Conservation (phyloP, 108 stramenopile species). For the Pseudonitzschia delicatissima region DNA sequence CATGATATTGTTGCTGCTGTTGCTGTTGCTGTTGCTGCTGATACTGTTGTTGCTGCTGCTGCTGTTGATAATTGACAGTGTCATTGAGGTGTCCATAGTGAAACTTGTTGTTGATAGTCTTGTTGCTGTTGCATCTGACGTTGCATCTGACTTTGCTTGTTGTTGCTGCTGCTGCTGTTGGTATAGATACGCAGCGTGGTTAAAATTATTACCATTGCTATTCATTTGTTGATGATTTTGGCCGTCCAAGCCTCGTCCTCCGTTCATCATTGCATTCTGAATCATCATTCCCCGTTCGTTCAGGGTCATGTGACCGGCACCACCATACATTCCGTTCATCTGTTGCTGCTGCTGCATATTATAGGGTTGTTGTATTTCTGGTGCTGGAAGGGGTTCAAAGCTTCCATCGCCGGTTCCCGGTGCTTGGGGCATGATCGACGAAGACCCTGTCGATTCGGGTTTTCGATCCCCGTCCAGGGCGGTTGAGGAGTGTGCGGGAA, state of each 20-base stretch:
- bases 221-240: neutral
- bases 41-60: slow-evolving; percentile 12
- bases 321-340: neutral
- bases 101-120: neutral
- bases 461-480: neutral
- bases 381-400: too few species aligned
- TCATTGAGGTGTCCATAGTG: too few species aligned
- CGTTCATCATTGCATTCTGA: neutral
- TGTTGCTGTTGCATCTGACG: slow-evolving; percentile 9
- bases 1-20: neutral
- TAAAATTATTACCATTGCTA: neutral
- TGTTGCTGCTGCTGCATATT: neutral
- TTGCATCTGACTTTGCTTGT: neutral
- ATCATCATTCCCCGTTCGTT: neutral
- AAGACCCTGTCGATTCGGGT: neutral
- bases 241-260: neutral
- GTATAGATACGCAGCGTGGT: neutral
- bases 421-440: too few species aligned
- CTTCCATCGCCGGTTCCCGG: too few species aligned
- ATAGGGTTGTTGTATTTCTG: neutral
- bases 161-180: slow-evolving; percentile 6
- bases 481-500: neutral
- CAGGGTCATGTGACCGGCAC: neutral
- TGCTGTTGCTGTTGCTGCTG: slow-evolving; percentile 8
- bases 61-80: neutral